These are phyloP conservation scores for Vicia sativa DNA, from an alignment of 306 rosid genomes.

Conservation along the genomic window DNA sequence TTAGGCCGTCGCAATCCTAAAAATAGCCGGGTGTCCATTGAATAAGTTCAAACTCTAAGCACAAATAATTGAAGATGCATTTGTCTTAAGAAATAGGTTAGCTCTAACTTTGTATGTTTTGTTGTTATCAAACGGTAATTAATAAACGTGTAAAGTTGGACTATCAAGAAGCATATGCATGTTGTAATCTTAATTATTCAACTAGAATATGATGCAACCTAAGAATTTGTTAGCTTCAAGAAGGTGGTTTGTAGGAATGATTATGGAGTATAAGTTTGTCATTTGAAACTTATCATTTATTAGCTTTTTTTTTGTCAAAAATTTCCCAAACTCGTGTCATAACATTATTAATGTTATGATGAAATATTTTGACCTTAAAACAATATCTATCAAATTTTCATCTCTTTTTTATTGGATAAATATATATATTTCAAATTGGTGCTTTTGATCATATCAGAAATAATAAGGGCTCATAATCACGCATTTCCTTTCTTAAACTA, in stretches of 20 bases:
- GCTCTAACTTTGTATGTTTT: background rate
- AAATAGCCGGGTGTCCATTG: too few relatives aligned
- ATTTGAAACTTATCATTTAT: slow-evolving; percentile 33
- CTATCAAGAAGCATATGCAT: background rate
- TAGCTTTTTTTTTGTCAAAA: slow-evolving; percentile 19
- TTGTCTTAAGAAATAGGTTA: background rate
- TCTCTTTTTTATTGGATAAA: background rate
- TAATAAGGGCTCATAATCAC: background rate
- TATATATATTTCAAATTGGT: background rate
- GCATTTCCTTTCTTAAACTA: background rate
- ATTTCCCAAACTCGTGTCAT: slow-evolving; percentile 14
- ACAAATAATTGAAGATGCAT: too few relatives aligned
- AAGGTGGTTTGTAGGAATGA: slow-evolving; percentile 16
- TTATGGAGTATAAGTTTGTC: slow-evolving; percentile 39
- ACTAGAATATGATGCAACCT: background rate
- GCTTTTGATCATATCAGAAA: too few relatives aligned
- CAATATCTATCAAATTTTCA: background rate
- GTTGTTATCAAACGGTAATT: background rate
- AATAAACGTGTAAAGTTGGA: background rate
- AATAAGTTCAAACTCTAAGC: too few relatives aligned
- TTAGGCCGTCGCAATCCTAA: too few relatives aligned
- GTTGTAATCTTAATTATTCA: background rate
- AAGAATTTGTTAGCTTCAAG: background rate
- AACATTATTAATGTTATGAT: slow-evolving; percentile 22
- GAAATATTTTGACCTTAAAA: slow-evolving; percentile 32